These are phyloP conservation scores for Scheffersomyces stipitis DNA, from an alignment of 805 yeast species.

Conservation along the genomic window DNA sequence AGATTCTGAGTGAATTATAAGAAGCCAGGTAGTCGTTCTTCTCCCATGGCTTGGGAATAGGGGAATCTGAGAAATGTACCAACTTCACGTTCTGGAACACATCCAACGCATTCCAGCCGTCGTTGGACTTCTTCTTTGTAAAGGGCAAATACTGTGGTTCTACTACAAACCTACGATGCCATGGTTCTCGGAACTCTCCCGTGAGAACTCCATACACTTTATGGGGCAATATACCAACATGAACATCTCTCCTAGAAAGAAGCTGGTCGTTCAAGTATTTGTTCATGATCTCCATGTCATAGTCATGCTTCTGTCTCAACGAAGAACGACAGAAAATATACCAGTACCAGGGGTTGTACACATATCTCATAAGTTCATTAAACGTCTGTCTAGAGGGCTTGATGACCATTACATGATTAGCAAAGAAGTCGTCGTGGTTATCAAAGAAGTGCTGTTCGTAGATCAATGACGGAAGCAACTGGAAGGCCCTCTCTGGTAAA, in stretches of 20 bases:
- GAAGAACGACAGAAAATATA: conserved; percentile 15
- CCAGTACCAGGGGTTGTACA: conserved; percentile 32
- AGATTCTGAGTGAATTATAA: conserved; percentile 24
- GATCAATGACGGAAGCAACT: conserved; percentile 17
- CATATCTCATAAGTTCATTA: conserved; percentile 18
- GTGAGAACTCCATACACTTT: conserved; percentile 50
- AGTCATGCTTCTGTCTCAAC: conserved; percentile 34
- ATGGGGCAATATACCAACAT: conserved; percentile 47
- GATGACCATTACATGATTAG: conserved; percentile 59
- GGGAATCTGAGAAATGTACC: conserved; percentile 66
- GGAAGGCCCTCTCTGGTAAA: conserved; percentile 6
- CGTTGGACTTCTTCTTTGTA: conserved; percentile 12
- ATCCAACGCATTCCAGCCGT: conserved; percentile 33
- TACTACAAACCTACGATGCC: conserved; percentile 42
- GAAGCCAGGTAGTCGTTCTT: conserved; percentile 18
- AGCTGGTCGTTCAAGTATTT: conserved; percentile 52
- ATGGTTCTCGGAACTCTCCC: conserved; percentile 43
- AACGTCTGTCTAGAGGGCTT: conserved; percentile 41
- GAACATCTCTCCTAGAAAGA: conserved; percentile 22
- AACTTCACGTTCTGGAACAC: conserved; percentile 37
- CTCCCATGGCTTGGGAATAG: conserved; percentile 68
- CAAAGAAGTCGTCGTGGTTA: conserved; percentile 31
- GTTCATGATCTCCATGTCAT: conserved; percentile 56
- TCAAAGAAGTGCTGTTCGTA: conserved; percentile 26
- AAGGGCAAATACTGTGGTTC: conserved; percentile 46